Percentiles rank a stretch among this genome's conserved stretches.
Evolutionary conservation across 768 basidiomycete genomes (phyloP).

Genomic region (Podaxis sp.): DNA sequence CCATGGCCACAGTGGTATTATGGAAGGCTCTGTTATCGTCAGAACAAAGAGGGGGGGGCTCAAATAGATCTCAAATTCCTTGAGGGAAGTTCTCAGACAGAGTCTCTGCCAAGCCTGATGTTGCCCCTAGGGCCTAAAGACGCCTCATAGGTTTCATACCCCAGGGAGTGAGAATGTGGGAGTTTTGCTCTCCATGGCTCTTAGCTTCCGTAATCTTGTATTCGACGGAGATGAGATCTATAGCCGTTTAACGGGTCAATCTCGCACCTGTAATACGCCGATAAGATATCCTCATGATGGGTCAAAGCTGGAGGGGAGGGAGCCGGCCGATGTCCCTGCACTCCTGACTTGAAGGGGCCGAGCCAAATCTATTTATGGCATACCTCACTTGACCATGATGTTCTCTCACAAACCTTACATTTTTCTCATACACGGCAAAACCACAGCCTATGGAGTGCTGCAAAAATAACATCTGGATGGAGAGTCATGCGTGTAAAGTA

Average conservation of each 20-base stretch:
- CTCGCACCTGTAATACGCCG: slow-evolving; percentile 6
- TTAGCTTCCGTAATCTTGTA: not conserved
- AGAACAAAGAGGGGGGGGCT: not conserved
- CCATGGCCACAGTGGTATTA: not conserved
- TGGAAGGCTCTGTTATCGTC: not conserved
- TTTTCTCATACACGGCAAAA: slow-evolving; percentile 8
- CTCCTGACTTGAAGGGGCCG: not conserved
- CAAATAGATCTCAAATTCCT: not conserved
- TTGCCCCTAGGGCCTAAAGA: not conserved
- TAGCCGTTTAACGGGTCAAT: not conserved
- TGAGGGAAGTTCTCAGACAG: not conserved
- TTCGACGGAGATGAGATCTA: not conserved
- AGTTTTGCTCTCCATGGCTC: not conserved
- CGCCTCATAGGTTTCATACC: not conserved
- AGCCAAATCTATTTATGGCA: not conserved
- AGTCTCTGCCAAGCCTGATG: not conserved
- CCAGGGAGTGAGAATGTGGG: not conserved
- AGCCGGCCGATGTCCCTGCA: not conserved
- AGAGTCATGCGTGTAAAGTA: slow-evolving; percentile 7
- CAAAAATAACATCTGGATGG: slow-evolving; percentile 9
- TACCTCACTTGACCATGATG: slow-evolving; percentile 1
- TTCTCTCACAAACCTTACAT: slow-evolving; percentile 4
- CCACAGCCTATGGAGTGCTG: slow-evolving; percentile 3
- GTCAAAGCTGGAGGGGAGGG: not conserved
- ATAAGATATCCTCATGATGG: slow-evolving; percentile 6